Base-by-base conservation (phyloP, 208 protist genomes). In the Acanthamoeba polyphaga region DNA sequence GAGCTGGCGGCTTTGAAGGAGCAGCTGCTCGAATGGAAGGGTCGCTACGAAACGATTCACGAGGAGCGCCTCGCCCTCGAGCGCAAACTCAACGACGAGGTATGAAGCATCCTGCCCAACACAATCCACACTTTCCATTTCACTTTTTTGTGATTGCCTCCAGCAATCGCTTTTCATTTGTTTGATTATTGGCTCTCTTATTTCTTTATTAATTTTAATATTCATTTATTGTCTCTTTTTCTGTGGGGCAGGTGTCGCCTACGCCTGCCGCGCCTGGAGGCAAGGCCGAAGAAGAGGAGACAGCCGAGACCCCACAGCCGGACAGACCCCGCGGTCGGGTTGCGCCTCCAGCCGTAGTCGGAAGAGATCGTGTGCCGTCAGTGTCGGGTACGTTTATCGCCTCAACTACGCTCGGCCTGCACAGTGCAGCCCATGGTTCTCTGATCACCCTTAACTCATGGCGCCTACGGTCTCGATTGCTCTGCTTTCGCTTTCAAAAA, bases 21-120 rank as follows among this genome's bases (percentile, higher is more conserved):
- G 53, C 51, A 89, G 29, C 51, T 89, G 32, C 15, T 29, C 49
- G 13, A 46, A 38, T 89, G 82, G 82, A 89, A 89, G 51, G 82
- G 58, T 2, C 24, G 32, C 12, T 89, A 89, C 53, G 82, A 89
- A 32, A 66, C 49, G 8, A 43, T 66, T 32, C 82, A 89, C 51
- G 58, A 89, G n/a, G 82, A 89, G 53, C 82, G 82, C 24, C 49
- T 89, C 53, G 82, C 49, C 29, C 82, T 89, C 51, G 82, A 89
- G 24, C 53, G 53, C 51, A 60, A 89, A 43, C 53, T 89, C 10
- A 17, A 62, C 7, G 82, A 64, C 49, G 49, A 60, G 34, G 53
- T 68, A 87, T 27, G 10, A 58, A 27, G 38, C 43, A 51, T 0
- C 2, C 22, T 19, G 38, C 13, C 38, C 24, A 53, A 29, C 15